Conservation (phyloP, 768 basidiomycete genomes). For the Boletus rubescentipes region DNA sequence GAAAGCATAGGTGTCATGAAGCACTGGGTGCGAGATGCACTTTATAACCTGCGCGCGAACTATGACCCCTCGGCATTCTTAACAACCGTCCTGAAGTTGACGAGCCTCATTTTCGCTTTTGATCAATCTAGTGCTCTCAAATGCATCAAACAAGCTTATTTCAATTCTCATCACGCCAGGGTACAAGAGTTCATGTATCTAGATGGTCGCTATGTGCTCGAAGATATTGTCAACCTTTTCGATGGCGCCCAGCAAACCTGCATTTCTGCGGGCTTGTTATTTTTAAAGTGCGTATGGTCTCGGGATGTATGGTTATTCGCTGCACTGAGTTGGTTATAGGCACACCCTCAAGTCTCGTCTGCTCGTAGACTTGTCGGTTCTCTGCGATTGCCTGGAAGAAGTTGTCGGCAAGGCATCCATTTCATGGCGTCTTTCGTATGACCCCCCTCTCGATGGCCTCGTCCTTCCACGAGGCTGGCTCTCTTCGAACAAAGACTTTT, state of each 20-base stretch:
- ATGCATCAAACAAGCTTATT: constrained; percentile 37
- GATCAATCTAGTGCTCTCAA: constrained; percentile 33
- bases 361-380: constrained; percentile 42
- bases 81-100: constrained; percentile 35
- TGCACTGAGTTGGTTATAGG: constrained; percentile 33
- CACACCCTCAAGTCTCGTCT: constrained; percentile 41
- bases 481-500: constrained; percentile 17
- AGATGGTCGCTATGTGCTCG: constrained; percentile 27
- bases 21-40: constrained; percentile 44
- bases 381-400: constrained; percentile 54
- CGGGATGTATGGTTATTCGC: constrained; percentile 14
- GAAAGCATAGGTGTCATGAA: constrained; percentile 38
- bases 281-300: constrained; percentile 37
- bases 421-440: constrained; percentile 24
- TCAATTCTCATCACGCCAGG: constrained; percentile 16
- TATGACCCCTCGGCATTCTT: constrained; percentile 26
- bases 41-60: constrained; percentile 36
- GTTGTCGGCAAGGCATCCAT: constrained; percentile 45
- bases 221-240: constrained; percentile 32
- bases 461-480: constrained; percentile 59
- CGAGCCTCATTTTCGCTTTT: constrained; percentile 39
- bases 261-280: constrained; percentile 36
- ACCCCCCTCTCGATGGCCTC: constrained; percentile 39
- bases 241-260: constrained; percentile 27
- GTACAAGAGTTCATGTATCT: constrained; percentile 10